Percentiles rank a stretch among this genome's conserved stretches.
These are phyloP conservation scores for Boletus sp. DNA, from an alignment of 1,284 basidiomycete species.

Conservation along the genomic window DNA sequence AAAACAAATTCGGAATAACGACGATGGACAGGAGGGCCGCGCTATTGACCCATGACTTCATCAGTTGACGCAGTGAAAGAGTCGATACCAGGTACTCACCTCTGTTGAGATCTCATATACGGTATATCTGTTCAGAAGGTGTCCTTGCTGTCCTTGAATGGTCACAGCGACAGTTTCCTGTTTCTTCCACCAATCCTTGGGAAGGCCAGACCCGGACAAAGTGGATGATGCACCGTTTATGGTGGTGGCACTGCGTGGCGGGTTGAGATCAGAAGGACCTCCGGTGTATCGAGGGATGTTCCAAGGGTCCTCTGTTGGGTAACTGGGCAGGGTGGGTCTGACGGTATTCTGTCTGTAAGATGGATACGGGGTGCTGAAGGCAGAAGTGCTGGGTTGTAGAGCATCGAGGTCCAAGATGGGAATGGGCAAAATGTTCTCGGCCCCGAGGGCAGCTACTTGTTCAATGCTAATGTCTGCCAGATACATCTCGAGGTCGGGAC, in stretches of 20 bases:
- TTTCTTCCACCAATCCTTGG: slow-evolving; percentile 81
- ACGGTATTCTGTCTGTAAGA: slow-evolving; percentile 42
- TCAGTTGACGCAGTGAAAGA: slow-evolving; percentile 5
- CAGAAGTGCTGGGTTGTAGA: slow-evolving; percentile 52
- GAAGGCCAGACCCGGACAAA: slow-evolving; percentile 68
- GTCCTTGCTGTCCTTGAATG: slow-evolving; percentile 82
- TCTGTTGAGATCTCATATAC: slow-evolving; percentile 81
- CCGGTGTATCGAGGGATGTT: slow-evolving; percentile 37
- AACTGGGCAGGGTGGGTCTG: slow-evolving; percentile 44
- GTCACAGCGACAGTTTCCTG: slow-evolving; percentile 71
- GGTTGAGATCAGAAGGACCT: slow-evolving; percentile 22
- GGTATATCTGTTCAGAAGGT: slow-evolving; percentile 79
- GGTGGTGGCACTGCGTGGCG: slow-evolving; percentile 32
- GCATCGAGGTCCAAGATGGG: slow-evolving; percentile 63
- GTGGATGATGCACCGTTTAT: slow-evolving; percentile 54
- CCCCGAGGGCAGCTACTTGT: slow-evolving; percentile 70
- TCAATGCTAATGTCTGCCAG: slow-evolving; percentile 75
- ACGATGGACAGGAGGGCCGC: slow-evolving; percentile 62
- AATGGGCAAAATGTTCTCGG: slow-evolving; percentile 69
- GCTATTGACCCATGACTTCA: slow-evolving; percentile 37
- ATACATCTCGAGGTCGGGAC: slow-evolving; percentile 2
- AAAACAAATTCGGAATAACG: slow-evolving; percentile 91
- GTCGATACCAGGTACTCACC: slow-evolving; percentile 45
- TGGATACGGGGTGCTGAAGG: slow-evolving; percentile 41
- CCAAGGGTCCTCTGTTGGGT: slow-evolving; percentile 74